phyloP scores from a whole-genome alignment of 73 alveolate genomes.

The Paramecium biaurelia region DNA sequence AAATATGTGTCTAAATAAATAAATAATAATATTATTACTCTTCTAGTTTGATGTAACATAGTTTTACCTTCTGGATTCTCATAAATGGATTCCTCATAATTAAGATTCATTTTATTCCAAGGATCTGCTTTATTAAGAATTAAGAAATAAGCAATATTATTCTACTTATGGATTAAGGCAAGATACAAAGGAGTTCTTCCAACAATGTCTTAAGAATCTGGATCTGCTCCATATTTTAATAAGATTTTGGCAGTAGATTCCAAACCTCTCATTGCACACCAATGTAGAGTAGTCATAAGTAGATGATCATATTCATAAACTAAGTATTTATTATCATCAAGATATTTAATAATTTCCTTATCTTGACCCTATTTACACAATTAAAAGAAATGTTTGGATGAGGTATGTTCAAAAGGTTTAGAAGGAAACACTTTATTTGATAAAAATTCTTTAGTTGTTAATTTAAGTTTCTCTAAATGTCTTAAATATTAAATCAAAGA shows the following conservation, averaged over 20 bases:
- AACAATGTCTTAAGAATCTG: slow-evolving; percentile 32
- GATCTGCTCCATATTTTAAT: slow-evolving; percentile 50
- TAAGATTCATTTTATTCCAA: slow-evolving; percentile 17
- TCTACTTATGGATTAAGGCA: background rate
- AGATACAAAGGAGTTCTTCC: slow-evolving; percentile 42
- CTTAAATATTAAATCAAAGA: background rate
- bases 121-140: slow-evolving; percentile 11
- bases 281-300: slow-evolving; percentile 29
- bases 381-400: background rate
- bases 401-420: background rate
- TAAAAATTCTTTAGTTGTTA: slow-evolving; percentile 5
- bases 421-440: background rate
- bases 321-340: slow-evolving; percentile 18
- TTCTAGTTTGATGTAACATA: background rate
- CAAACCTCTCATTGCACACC: slow-evolving; percentile 36
- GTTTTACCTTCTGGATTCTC: background rate
- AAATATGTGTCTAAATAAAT: background rate
- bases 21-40: background rate
- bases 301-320: slow-evolving; percentile 49
- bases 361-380: background rate
- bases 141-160: slow-evolving; percentile 9
- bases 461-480: slow-evolving; percentile 19
- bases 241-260: background rate
- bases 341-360: background rate
- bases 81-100: background rate